Percentiles rank a stretch among this genome's conserved stretches.
These are phyloP conservation scores for Dichomitus squalens DNA, from an alignment of 1,284 basidiomycete genomes.

Conservation along the genomic window DNA sequence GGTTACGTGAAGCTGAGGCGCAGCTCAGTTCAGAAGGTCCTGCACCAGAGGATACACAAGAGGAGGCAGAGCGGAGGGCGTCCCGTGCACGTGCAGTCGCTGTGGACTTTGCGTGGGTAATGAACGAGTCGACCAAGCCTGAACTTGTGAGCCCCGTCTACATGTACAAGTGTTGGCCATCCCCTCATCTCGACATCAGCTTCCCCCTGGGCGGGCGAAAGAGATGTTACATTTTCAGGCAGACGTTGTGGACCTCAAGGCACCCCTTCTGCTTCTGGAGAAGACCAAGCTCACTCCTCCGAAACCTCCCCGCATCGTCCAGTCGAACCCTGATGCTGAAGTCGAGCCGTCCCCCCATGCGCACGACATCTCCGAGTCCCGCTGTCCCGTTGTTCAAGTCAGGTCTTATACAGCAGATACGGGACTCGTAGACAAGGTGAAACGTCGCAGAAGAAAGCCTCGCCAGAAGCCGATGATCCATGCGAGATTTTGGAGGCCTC, in stretches of 20 bases:
- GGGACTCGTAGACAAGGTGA: conserved; percentile 1
- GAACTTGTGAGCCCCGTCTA: conserved; percentile 25
- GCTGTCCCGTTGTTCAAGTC: conserved; percentile 22
- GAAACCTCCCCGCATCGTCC: conserved; percentile 7
- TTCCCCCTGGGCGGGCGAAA: not conserved
- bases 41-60: conserved; percentile 33
- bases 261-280: conserved; percentile 26
- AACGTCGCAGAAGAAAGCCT: conserved; percentile 17
- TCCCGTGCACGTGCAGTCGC: conserved; percentile 32
- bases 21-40: conserved; percentile 30
- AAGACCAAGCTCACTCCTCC: conserved; percentile 11
- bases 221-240: conserved; percentile 19
- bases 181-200: not conserved
- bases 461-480: conserved; percentile 22
- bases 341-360: conserved; percentile 27
- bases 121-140: conserved; percentile 24
- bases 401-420: not conserved
- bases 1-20: not conserved
- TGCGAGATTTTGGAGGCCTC: conserved; percentile 35
- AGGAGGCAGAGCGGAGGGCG: conserved; percentile 29
- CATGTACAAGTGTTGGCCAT: not conserved
- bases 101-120: conserved; percentile 34
- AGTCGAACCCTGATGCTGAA: conserved; percentile 5
- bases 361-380: conserved; percentile 8
- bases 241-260: conserved; percentile 1